Evolutionary conservation across 1,284 basidiomycete species (phyloP).

Genomic region (Apiotrichum akiyoshidainum): DNA sequence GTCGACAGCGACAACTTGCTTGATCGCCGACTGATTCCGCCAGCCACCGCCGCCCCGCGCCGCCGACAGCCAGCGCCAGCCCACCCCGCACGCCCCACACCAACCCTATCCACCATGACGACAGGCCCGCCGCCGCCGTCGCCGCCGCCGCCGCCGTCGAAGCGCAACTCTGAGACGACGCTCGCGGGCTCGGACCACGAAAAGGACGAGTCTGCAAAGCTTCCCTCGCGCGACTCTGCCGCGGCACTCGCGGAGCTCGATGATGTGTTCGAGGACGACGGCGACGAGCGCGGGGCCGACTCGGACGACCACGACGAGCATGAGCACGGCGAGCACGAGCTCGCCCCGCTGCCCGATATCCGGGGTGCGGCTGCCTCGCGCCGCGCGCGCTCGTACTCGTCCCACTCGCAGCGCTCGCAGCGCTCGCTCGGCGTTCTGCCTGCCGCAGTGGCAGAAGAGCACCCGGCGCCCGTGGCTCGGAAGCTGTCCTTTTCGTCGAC

Average conservation of each 20-base stretch:
- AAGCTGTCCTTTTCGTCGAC: not conserved
- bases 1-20: no score
- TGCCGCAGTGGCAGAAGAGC: not conserved
- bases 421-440: not conserved
- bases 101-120: not conserved
- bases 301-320: not conserved
- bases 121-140: not conserved
- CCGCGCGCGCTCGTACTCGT: not conserved
- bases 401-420: not conserved
- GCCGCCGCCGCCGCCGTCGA: no score
- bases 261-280: constrained; percentile 3
- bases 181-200: not conserved
- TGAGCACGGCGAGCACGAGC: constrained; percentile 7
- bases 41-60: no score
- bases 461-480: not conserved
- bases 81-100: not conserved
- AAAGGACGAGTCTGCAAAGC: not conserved
- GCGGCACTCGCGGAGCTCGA: not conserved
- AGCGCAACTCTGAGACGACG: constrained; percentile 1
- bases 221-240: not conserved
- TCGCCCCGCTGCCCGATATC: constrained; percentile 11
- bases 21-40: no score
- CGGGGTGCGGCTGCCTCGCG: not conserved
- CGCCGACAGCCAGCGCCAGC: no score
- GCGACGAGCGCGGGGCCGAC: not conserved